Percentiles rank a stretch among this genome's conserved stretches.
These are phyloP conservation scores for Phytophthora pini DNA, from an alignment of 352 stramenopile genomes.

Conservation along the genomic window DNA sequence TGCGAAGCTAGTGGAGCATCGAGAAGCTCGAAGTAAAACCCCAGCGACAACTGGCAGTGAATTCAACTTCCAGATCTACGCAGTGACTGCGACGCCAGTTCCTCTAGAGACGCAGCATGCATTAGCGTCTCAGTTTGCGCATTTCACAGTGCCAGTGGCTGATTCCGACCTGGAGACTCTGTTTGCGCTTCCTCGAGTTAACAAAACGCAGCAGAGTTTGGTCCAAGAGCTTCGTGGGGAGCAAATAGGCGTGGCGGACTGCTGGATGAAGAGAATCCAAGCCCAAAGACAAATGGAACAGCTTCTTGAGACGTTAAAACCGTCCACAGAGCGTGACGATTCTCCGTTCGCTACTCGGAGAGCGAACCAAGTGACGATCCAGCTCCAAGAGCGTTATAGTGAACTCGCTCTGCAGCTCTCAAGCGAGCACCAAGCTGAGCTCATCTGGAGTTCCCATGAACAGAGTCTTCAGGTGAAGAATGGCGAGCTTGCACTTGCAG, in stretches of 20 bases:
- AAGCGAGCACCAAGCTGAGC: conserved; percentile 25
- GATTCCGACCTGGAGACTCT: conserved; percentile 15
- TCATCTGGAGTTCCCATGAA: conserved; percentile 13
- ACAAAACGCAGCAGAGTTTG: conserved; percentile 10
- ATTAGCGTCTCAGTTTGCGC: conserved; percentile 25
- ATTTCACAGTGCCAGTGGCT: conserved; percentile 30
- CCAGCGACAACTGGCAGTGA: not conserved
- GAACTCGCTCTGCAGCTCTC: conserved; percentile 17
- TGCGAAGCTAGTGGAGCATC: conserved; percentile 1
- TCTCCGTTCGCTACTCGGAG: conserved; percentile 28
- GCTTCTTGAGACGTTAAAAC: conserved; percentile 14
- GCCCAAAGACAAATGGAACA: conserved; percentile 13
- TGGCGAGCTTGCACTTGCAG: conserved; percentile 1
- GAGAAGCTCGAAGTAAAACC: conserved; percentile 1
- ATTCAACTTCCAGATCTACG: conserved; percentile 57
- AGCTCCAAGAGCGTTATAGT: conserved; percentile 26
- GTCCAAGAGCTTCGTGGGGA: conserved; percentile 26
- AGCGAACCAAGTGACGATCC: conserved; percentile 10
- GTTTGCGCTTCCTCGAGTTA: conserved; percentile 6
- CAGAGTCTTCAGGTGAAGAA: conserved; percentile 10
- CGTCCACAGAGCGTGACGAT: conserved; percentile 1
- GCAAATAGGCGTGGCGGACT: conserved; percentile 18
- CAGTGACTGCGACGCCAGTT: conserved; percentile 33
- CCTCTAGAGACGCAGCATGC: conserved; percentile 18
- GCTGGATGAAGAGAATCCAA: conserved; percentile 20